These are phyloP conservation scores for Linnemannia hyalina DNA, from an alignment of 192 early-diverging fungal species.

Conservation along the genomic window DNA sequence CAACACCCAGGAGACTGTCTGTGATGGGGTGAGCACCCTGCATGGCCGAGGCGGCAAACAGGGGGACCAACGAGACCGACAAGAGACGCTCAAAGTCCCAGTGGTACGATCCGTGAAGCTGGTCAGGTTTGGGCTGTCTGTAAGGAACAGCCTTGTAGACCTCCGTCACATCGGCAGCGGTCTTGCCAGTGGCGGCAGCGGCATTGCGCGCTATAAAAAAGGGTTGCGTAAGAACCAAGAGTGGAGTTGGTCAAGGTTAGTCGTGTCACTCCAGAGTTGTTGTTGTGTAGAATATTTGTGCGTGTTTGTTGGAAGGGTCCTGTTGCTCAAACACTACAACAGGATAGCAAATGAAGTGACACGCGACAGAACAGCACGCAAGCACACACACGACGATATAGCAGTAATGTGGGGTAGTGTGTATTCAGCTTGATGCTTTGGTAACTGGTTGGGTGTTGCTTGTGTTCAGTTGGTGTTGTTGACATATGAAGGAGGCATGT, in stretches of 20 bases:
- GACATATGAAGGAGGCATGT: not conserved
- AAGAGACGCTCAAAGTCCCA: constrained; percentile 96
- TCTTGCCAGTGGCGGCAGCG: constrained; percentile 24
- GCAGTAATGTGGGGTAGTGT: not conserved
- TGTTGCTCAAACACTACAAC: not conserved
- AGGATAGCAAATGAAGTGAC: not conserved
- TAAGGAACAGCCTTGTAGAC: constrained; percentile 58
- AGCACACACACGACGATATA: not conserved
- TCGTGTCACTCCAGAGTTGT: too few relatives aligned
- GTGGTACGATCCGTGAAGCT: constrained; percentile 92
- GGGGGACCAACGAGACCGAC: constrained; percentile 78
- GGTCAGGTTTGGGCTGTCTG: constrained; percentile 64
- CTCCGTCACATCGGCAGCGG: constrained; percentile 39
- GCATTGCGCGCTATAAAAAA: constrained; percentile 35
- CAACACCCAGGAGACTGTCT: constrained; percentile 91
- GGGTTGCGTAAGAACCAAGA: too few relatives aligned
- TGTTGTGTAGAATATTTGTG: too few relatives aligned
- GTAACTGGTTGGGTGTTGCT: not conserved
- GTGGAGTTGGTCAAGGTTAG: too few relatives aligned
- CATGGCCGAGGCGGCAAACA: constrained; percentile 81
- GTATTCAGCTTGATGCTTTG: not conserved
- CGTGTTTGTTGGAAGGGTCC: too few relatives aligned
- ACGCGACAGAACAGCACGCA: not conserved
- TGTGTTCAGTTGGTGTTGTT: not conserved
- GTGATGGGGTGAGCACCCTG: constrained; percentile 89